Conservation (phyloP, 2,329 filamentous ascomycete species). For the Ophiocordyceps unilateralis region DNA sequence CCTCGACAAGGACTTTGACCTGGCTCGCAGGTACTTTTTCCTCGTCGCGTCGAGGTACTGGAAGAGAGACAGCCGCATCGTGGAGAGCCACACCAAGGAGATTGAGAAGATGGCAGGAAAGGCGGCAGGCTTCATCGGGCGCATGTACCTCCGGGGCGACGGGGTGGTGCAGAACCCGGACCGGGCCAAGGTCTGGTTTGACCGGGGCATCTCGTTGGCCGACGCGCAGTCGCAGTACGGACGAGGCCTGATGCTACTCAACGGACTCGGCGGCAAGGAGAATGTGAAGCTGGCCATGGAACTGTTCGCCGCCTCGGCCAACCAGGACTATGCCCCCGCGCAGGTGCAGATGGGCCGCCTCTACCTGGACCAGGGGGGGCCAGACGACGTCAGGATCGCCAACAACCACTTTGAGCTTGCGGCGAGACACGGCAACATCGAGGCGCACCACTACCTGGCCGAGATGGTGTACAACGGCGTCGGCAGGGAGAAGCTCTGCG, state of each 20-base stretch:
- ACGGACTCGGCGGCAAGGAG: constrained; percentile 55
- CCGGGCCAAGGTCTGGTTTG: constrained; percentile 68
- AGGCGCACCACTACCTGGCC: constrained; percentile 82
- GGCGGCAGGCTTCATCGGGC: constrained; percentile 71
- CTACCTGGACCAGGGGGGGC: constrained; percentile 65
- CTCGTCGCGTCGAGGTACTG: constrained; percentile 68
- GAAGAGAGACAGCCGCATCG: constrained; percentile 58
- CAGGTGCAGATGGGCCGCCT: constrained; percentile 71
- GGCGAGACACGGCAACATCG: constrained; percentile 64
- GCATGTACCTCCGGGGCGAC: constrained; percentile 82
- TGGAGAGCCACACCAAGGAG: constrained; percentile 48
- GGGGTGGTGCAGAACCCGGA: constrained; percentile 64
- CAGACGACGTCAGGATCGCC: constrained; percentile 56
- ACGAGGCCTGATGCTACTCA: constrained; percentile 65
- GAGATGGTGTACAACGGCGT: constrained; percentile 72
- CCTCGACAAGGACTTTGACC: constrained; percentile 53
- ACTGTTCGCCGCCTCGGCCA: constrained; percentile 61
- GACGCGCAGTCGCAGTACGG: constrained; percentile 76
- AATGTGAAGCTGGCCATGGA: constrained; percentile 58
- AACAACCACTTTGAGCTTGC: constrained; percentile 80
- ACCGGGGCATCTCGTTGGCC: constrained; percentile 54
- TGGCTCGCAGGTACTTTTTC: constrained; percentile 67
- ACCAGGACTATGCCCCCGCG: constrained; percentile 63
- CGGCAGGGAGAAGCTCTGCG: constrained; percentile 63
- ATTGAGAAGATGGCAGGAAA: constrained; percentile 68